Percentiles rank a stretch among this genome's conserved stretches.
phyloP scores from a whole-genome alignment of 2,329 filamentous ascomycete species.

The Claviceps pusilla region DNA sequence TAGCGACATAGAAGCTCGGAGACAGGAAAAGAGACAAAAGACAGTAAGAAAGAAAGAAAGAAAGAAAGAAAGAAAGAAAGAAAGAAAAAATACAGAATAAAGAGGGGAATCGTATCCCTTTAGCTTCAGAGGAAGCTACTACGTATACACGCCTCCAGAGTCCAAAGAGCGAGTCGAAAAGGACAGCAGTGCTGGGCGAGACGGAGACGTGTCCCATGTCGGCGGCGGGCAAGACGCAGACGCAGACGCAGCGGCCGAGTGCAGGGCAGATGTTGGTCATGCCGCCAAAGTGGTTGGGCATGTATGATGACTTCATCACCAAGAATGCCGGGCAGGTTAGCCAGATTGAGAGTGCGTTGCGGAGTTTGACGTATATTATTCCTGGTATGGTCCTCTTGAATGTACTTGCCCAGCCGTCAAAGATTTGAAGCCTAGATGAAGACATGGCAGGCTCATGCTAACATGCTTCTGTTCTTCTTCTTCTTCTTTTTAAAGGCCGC shows the following conservation, averaged over 20 bases:
- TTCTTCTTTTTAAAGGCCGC: slow-evolving; percentile 35
- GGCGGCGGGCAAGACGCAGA: not conserved
- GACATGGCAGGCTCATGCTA: not conserved
- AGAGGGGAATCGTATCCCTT: too few relatives aligned
- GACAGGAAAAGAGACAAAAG: too few relatives aligned
- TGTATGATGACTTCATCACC: slow-evolving; percentile 82
- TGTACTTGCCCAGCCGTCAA: too few relatives aligned
- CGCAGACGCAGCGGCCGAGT: not conserved
- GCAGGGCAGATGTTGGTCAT: slow-evolving; percentile 3
- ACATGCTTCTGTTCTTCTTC: not conserved
- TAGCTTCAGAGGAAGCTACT: too few relatives aligned
- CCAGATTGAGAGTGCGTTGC: slow-evolving; percentile 84
- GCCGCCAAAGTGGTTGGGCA: slow-evolving; percentile 50
- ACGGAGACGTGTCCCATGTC: not conserved
- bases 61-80: too few relatives aligned
- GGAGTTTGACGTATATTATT: slow-evolving; percentile 90
- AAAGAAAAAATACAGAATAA: too few relatives aligned
- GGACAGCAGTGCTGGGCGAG: not conserved
- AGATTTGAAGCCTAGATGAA: too few relatives aligned
- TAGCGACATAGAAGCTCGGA: too few relatives aligned
- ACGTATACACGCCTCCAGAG: not conserved
- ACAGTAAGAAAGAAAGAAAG: too few relatives aligned
- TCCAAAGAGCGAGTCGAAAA: not conserved
- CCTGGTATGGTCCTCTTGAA: slow-evolving; percentile 40
- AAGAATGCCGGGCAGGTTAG: slow-evolving; percentile 89